Percentiles rank a stretch among this genome's conserved stretches.
Evolutionary conservation across 192 early-diverging fungal genomes (phyloP).

Genomic region (Allomyces arbusculus): DNA sequence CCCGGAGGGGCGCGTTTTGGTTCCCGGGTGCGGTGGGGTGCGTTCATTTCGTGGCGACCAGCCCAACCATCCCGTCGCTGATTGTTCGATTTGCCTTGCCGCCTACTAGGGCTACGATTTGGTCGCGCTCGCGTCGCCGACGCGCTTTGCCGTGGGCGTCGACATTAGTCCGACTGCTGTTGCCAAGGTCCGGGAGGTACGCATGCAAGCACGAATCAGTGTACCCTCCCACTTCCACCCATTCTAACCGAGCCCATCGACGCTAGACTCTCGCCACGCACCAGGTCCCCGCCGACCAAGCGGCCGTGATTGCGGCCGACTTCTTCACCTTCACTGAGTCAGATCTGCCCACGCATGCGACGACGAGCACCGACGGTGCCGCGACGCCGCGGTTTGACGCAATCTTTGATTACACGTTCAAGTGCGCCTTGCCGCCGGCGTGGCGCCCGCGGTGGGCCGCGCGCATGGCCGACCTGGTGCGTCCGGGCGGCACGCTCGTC

Average conservation of each 20-base stretch:
- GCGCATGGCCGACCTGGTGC: slow-evolving; percentile 40
- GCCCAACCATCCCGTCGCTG: background rate
- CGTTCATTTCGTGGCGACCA: background rate
- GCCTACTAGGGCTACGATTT: slow-evolving; percentile 44
- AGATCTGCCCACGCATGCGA: background rate
- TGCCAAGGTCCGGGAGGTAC: slow-evolving; percentile 25
- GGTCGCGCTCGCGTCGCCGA: slow-evolving; percentile 34
- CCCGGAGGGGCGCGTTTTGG: slow-evolving; percentile 27
- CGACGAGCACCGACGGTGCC: background rate
- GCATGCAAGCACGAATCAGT: slow-evolving; percentile 1
- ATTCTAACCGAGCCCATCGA: background rate
- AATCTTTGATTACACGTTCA: slow-evolving; percentile 26
- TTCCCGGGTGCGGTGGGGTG: slow-evolving; percentile 34
- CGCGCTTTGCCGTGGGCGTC: slow-evolving; percentile 39
- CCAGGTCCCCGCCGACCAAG: slow-evolving; percentile 17
- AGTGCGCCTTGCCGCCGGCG: slow-evolving; percentile 50
- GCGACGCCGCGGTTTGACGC: background rate
- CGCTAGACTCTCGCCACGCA: background rate
- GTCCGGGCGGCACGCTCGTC: slow-evolving; percentile 44
- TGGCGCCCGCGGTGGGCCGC: slow-evolving; percentile 41
- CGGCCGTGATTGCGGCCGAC: slow-evolving; percentile 34
- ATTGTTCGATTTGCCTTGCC: background rate
- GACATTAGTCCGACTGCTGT: slow-evolving; percentile 49
- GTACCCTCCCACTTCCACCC: background rate
- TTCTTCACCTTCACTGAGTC: slow-evolving; percentile 40